A percentile compares a stretch with the other conserved stretches of the same genome.
These are phyloP conservation scores for Cornus florida DNA, from an alignment of 148 eudicot species.

Conservation along the genomic window DNA sequence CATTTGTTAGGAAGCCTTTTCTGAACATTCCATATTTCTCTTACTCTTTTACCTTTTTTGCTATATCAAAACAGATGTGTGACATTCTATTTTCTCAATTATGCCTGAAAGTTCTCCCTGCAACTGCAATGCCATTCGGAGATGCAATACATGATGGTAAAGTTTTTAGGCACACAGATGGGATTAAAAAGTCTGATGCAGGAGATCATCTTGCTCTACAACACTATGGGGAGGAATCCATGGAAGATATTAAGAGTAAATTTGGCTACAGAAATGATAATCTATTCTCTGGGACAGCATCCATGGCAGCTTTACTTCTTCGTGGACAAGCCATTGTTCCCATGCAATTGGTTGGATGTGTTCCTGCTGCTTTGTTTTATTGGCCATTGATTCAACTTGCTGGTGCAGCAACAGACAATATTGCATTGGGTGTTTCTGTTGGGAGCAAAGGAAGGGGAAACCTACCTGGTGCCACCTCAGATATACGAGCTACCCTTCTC, in stretches of 20 bases:
- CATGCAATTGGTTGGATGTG: conserved; percentile 87
- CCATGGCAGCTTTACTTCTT: conserved; percentile 94
- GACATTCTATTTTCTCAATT: conserved; percentile 93
- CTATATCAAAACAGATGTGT: conserved; percentile 69
- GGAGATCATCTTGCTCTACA: conserved; percentile 38
- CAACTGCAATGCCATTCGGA: conserved; percentile 35
- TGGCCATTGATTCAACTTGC: conserved; percentile 99
- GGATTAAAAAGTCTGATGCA: conserved; percentile 32
- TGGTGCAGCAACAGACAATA: conserved; percentile 93
- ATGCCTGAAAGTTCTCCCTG: conserved; percentile 81
- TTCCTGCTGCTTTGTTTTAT: conserved; percentile 85
- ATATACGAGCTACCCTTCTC: conserved; percentile 95
- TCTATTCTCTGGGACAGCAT: conserved; percentile 70
- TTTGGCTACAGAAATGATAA: conserved; percentile 30
- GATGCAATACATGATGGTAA: conserved; percentile 42
- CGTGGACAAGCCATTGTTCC: conserved; percentile 94
- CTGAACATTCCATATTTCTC: conserved; percentile 10
- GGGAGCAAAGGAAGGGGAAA: conserved; percentile 99
- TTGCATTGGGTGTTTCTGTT: conserved; percentile 97
- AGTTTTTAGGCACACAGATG: conserved; percentile 39
- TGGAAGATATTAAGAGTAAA: conserved; percentile 45
- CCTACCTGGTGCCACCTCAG: conserved; percentile 97
- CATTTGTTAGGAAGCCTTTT: background rate
- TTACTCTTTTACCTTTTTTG: conserved; percentile 10
- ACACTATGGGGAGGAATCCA: conserved; percentile 48